Base-by-base conservation (phyloP, 1,284 basidiomycete species). In the Taiwanofungus camphoratus region DNA sequence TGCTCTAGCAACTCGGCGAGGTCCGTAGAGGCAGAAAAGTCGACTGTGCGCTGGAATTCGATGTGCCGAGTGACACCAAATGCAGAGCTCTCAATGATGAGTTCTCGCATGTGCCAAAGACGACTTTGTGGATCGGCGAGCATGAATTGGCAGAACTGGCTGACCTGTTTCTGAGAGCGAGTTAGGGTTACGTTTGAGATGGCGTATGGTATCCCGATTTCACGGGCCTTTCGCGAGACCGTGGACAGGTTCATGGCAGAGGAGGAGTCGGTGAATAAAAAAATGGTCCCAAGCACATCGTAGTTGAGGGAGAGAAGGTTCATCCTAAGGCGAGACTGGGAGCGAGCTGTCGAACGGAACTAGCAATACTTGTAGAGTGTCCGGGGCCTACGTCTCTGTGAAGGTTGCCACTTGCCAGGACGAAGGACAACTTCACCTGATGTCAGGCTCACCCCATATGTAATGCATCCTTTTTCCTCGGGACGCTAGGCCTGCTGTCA, bases 261-360 rank as follows among this genome's bases (percentile, higher is more conserved):
- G 12, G 22, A 18, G 1, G 44, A 9, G n/a, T 42, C 29, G 11
- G 49, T 48, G 15, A 45, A 43, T 3, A 36, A 39, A 1, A 53
- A 23, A 19, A 53, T 18, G 19, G 43, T 44, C 19, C 36, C 36
- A 7, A 49, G 45, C 29, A 51, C 38, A 24, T 53, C 49, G 29
- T 43, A 24, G 36, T 53, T 48, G 16, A 52, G 50, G n/a, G 41
- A 36, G 26, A 48, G 42, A 5, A 48, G 18, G 4, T 43, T 31
- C 46, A 47, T 43, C 15, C 4, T 2, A 32, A 33, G 5, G 36
- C 15, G 20, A 15, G 20, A 30, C 24, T 15, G 16, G 29, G 5
- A 20, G 3, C 4, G 27, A 11, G 15, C 16, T 11, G 26, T 9
- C 23, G 27, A 18, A n/a, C n/a, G n/a, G n/a, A n/a, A n/a, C n/a